Conservation (phyloP, 2,329 filamentous ascomycete species). For the Alternaria tenuissima region DNA sequence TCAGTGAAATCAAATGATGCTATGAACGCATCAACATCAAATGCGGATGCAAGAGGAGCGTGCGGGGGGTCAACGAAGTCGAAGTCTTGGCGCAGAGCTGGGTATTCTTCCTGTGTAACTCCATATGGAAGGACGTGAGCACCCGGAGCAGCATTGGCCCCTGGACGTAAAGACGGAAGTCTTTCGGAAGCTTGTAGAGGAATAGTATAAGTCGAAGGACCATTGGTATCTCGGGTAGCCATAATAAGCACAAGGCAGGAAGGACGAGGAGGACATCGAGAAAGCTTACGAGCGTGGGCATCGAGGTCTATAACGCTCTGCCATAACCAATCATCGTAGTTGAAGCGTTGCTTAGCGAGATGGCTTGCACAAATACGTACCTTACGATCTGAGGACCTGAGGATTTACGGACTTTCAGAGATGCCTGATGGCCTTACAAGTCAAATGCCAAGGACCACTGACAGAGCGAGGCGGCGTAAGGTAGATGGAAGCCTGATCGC, state of each 20-base stretch:
- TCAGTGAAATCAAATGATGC: not conserved
- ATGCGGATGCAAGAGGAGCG: not conserved
- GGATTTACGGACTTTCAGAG: constrained; percentile 16
- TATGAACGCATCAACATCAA: not conserved
- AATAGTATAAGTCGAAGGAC: not conserved
- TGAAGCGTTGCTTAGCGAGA: not conserved
- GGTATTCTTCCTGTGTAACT: not conserved
- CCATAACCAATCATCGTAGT: not conserved
- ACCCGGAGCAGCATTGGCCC: not conserved
- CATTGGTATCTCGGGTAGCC: not conserved
- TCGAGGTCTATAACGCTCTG: not conserved
- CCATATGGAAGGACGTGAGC: not conserved
- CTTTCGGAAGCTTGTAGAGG: not conserved
- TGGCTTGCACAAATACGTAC: constrained; percentile 19
- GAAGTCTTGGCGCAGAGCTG: not conserved
- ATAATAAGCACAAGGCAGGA: not conserved
- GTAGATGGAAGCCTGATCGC: not conserved
- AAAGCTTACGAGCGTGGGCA: not conserved
- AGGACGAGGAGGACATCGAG: not conserved
- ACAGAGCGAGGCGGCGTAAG: not conserved
- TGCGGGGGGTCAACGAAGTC: not conserved
- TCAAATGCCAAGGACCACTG: not conserved
- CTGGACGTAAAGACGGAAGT: not conserved
- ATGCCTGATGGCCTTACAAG: constrained; percentile 15
- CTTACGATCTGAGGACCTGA: constrained; percentile 11